Percentiles rank a stretch among this genome's conserved stretches.
Conservation (phyloP, 495 filamentous ascomycete species). For the Darksidea phi region DNA sequence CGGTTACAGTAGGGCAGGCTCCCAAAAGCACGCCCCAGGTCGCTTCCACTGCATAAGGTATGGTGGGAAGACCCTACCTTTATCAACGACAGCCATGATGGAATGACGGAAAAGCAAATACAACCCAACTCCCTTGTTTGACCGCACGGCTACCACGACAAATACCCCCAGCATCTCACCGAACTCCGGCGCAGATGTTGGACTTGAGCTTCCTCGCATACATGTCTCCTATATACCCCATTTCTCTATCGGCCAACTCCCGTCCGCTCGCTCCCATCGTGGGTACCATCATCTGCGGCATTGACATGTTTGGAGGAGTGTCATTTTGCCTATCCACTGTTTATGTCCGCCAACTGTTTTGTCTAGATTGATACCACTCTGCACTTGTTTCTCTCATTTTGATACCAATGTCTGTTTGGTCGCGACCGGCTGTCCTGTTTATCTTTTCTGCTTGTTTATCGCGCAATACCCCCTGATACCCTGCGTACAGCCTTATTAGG, state of each 20-base stretch:
- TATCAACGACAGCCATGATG: slow-evolving; percentile 36
- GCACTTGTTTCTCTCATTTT: slow-evolving; percentile 37
- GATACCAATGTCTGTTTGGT: slow-evolving; percentile 29
- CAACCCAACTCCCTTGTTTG: slow-evolving; percentile 36
- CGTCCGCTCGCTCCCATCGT: slow-evolving; percentile 28
- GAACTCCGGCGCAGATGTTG: slow-evolving; percentile 31
- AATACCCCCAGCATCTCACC: slow-evolving; percentile 25
- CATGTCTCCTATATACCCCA: slow-evolving; percentile 21
- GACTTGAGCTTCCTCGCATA: slow-evolving; percentile 21
- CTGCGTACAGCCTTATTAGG: slow-evolving; percentile 37
- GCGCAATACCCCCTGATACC: slow-evolving; percentile 41
- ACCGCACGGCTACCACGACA: slow-evolving; percentile 32
- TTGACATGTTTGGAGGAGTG: slow-evolving; percentile 28
- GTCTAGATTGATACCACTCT: slow-evolving; percentile 43
- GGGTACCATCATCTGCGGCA: slow-evolving; percentile 21
- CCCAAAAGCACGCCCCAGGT: slow-evolving; percentile 42
- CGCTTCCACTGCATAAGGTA: slow-evolving; percentile 47
- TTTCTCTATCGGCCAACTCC: slow-evolving; percentile 24
- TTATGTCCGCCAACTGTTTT: slow-evolving; percentile 23
- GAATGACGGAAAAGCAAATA: slow-evolving; percentile 39
- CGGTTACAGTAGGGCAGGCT: slow-evolving; percentile 40
- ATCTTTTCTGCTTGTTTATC: slow-evolving; percentile 26
- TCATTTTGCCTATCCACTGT: slow-evolving; percentile 16
- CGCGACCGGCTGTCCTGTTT: slow-evolving; percentile 7
- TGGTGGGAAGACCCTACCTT: slow-evolving; percentile 36